A percentile compares a stretch with the other conserved stretches of the same genome.
Conservation (phyloP, 2,329 filamentous ascomycete genomes). For the Tolypocladium nubicola region DNA sequence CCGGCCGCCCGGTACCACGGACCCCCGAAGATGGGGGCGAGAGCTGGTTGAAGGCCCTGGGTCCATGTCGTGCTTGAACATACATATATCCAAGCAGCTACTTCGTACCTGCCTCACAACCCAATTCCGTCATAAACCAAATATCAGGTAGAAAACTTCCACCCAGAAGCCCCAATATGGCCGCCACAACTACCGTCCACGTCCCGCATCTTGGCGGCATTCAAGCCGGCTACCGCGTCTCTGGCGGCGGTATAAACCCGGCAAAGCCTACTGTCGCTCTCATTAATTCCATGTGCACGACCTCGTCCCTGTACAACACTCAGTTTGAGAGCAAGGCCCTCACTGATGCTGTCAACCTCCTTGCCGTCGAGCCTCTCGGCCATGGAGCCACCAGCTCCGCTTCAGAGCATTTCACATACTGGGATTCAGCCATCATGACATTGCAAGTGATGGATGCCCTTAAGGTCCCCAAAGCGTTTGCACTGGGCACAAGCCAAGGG, state of each 20-base stretch:
- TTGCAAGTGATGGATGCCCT: conserved; percentile 44
- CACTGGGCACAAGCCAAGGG: conserved; percentile 40
- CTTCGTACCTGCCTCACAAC: neutral
- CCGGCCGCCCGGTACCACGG: neutral
- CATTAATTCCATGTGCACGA: conserved; percentile 42
- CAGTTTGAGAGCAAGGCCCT: conserved; percentile 32
- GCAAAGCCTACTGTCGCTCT: conserved; percentile 40
- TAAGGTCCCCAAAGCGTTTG: conserved; percentile 34
- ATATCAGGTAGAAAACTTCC: neutral
- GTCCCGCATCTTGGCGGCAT: conserved; percentile 39
- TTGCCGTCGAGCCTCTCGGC: conserved; percentile 42
- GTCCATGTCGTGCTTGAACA: neutral
- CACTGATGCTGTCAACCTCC: conserved; percentile 31
- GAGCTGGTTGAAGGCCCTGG: neutral
- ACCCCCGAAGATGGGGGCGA: neutral
- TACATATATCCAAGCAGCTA: neutral
- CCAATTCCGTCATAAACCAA: neutral
- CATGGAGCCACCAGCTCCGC: conserved; percentile 34
- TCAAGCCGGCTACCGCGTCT: conserved; percentile 32
- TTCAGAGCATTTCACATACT: conserved; percentile 42
- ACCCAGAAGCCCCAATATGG: conserved; percentile 13
- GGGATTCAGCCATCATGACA: conserved; percentile 43
- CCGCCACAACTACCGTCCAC: conserved; percentile 28
- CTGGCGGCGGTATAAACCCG: conserved; percentile 31
- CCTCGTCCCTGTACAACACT: conserved; percentile 30